A percentile compares a stretch with the other conserved stretches of the same genome.
Conservation (phyloP, 106 monocot genomes). For the Acanthochlamys bracteata region DNA sequence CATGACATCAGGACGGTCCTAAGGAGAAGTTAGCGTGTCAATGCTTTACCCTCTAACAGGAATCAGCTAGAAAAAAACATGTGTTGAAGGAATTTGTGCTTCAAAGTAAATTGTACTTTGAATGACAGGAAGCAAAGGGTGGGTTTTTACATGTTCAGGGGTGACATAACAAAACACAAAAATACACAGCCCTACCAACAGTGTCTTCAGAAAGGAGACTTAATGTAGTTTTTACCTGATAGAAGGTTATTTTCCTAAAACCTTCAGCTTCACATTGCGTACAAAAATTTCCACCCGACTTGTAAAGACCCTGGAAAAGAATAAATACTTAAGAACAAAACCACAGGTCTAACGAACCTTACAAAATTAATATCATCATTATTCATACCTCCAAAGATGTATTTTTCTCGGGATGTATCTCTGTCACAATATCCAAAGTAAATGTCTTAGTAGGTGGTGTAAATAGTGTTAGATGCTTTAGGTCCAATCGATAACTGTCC, state of each 20-base stretch:
- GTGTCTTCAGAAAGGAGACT: too few species aligned
- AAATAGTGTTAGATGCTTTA: conserved; percentile 51
- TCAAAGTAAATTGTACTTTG: too few species aligned
- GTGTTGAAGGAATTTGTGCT: too few species aligned
- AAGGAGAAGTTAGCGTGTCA: conserved; percentile 5
- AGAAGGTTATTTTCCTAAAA: conserved; percentile 90
- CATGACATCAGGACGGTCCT: conserved; percentile 99
- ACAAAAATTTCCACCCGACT: conserved; percentile 78
- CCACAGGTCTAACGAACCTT: not conserved
- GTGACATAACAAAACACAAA: too few species aligned
- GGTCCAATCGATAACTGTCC: conserved; percentile 49
- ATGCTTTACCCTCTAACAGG: not conserved
- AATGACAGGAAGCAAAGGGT: too few species aligned
- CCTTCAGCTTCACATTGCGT: conserved; percentile 99
- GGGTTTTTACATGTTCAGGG: too few species aligned
- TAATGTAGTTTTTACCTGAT: conserved; percentile 50
- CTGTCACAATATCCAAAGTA: conserved; percentile 79
- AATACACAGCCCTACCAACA: too few species aligned
- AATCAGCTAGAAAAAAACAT: too few species aligned
- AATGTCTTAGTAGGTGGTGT: conserved; percentile 57
- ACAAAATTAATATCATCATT: not conserved
- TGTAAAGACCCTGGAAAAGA: conserved; percentile 81
- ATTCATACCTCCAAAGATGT: conserved; percentile 94
- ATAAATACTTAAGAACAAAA: conserved; percentile 3
- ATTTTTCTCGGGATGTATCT: conserved; percentile 85